phyloP scores from a whole-genome alignment of 176 grass and related monocot species.

The Musa itinerans region DNA sequence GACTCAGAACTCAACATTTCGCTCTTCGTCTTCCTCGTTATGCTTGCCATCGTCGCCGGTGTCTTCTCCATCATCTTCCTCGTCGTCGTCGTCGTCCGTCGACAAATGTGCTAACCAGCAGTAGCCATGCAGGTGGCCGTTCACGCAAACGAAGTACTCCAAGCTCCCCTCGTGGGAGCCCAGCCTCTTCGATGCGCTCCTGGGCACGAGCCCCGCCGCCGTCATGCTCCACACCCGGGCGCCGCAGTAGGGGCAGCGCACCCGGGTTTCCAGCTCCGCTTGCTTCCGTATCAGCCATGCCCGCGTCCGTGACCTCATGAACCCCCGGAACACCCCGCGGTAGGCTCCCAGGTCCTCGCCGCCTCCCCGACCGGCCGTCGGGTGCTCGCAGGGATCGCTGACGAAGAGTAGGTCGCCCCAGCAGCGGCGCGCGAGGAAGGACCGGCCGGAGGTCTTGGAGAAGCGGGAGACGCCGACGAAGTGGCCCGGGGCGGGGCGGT shows the following conservation, averaged over 20 bases:
- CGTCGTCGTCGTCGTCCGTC: conserved; percentile 14
- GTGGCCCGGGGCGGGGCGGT: conserved; percentile 27
- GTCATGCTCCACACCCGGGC: conserved; percentile 79
- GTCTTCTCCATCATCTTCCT: not conserved
- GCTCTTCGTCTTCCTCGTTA: not conserved
- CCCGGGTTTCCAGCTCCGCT: conserved; percentile 35
- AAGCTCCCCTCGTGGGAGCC: conserved; percentile 36
- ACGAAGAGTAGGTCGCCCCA: conserved; percentile 63
- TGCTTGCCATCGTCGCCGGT: conserved; percentile 4
- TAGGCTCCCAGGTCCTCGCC: conserved; percentile 41
- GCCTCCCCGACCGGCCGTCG: not conserved
- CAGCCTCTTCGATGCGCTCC: conserved; percentile 41
- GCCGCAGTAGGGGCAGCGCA: conserved; percentile 71
- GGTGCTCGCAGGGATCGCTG: conserved; percentile 77
- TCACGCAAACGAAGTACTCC: conserved; percentile 90
- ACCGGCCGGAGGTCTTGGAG: conserved; percentile 64
- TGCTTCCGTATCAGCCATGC: conserved; percentile 42
- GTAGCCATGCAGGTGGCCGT: conserved; percentile 68
- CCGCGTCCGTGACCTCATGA: conserved; percentile 58
- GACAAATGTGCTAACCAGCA: conserved; percentile 71
- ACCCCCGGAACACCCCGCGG: conserved; percentile 66
- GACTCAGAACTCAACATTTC: not conserved
- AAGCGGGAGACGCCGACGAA: conserved; percentile 42
- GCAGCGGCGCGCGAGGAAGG: conserved; percentile 56
- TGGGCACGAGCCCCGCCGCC: conserved; percentile 45